These are phyloP conservation scores for Hordeum pubiflorum DNA, from an alignment of 202 grass and related monocot species.

Conservation along the genomic window DNA sequence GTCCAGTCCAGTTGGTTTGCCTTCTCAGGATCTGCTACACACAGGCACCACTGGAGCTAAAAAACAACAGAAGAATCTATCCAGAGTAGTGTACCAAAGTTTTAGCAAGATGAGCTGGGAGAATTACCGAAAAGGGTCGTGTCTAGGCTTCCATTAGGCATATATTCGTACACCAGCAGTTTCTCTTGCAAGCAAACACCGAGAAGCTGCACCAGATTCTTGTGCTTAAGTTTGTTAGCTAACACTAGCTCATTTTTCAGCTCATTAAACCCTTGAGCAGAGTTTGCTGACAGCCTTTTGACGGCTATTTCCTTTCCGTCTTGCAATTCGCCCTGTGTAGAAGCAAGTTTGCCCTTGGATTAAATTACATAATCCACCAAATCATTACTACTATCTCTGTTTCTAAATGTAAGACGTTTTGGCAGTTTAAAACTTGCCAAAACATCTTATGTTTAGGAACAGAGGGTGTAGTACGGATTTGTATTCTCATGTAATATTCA, in stretches of 20 bases:
- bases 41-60: too few species aligned
- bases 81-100: too few species aligned
- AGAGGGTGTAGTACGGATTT: too few species aligned
- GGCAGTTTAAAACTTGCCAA: too few species aligned
- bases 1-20: conserved; percentile 12
- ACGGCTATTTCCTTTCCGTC: not conserved
- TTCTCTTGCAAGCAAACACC: conserved; percentile 23
- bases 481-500: too few species aligned
- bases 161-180: conserved; percentile 21
- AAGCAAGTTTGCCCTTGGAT: too few species aligned
- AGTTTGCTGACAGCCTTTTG: conserved; percentile 17
- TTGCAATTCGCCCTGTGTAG: conserved; percentile 1
- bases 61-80: too few species aligned
- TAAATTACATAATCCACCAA: too few species aligned
- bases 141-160: conserved; percentile 26
- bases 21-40: not conserved
- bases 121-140: not conserved
- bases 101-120: too few species aligned
- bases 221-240: conserved; percentile 24
- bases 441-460: too few species aligned
- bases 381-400: too few species aligned
- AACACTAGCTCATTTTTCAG: conserved; percentile 27
- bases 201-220: conserved; percentile 17
- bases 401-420: too few species aligned
- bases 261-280: conserved; percentile 13